Evolutionary conservation across 2,329 filamentous ascomycete species (phyloP), one percentile per base, ranked within the genome.

Genomic region (Endoconidiophora polonica): DNA sequence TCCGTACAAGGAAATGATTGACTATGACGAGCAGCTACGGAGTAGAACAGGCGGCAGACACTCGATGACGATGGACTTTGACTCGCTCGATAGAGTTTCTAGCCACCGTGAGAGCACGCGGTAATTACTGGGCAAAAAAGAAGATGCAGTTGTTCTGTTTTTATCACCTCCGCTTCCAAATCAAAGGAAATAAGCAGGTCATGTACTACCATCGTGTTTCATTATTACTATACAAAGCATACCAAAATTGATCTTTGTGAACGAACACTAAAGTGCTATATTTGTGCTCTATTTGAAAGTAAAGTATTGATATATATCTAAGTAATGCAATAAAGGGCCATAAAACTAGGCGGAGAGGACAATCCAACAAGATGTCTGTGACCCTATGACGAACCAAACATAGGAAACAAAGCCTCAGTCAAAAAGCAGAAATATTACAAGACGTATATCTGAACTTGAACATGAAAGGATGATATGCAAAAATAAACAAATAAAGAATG

Each of bases 1-100:
- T 24, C 91, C 91, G 29, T 71, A 96, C 58, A 93, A 91, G 66
- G 90, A 96, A 65, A 95, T 96, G 86, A 81, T 96, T 36, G 85
- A 90, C 40, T 98, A 96, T 63, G 70, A 96, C 57, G 86, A 86
- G 62, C 85, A 93, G 61, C 66, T 98, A 55, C 72, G 91, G 48
- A 88, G 86, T 64, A 73, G 94, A 68, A 98, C 90, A 3, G 84
- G 82, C 2, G 91, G 91, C 0, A 73, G 91, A 2, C 75, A 79
- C 59, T 68, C 72, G 4, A 66, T 78, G 61, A 74, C 72, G 1
- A 73, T 78, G 73, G 66, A 71, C 3, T 70, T 76, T 57, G 73
- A 76, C 55, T 73, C 68, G 5, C 76, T 77, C 56, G 72, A 75
- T 46, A 63, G 65, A 46, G 73, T 79, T 1, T 68, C 71, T 1